These are phyloP conservation scores for Thinopyrum elongatum DNA, from an alignment of 176 grass and related monocot species.

Conservation along the genomic window DNA sequence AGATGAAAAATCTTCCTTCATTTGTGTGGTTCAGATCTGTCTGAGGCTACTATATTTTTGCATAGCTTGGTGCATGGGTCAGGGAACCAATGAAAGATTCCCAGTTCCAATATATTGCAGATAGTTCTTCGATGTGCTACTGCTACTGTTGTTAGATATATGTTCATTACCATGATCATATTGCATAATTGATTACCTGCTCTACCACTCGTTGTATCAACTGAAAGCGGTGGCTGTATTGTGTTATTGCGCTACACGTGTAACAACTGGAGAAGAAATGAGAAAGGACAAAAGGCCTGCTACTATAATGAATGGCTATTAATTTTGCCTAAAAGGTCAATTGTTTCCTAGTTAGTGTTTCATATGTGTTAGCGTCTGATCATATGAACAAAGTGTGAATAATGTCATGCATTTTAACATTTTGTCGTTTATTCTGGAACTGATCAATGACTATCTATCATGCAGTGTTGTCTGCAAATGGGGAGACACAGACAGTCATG, in stretches of 20 bases:
- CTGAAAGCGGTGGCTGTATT: background rate
- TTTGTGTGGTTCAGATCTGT: background rate
- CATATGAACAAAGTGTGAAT: background rate
- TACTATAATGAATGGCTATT: conserved; percentile 9
- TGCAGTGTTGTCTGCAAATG: conserved; percentile 85
- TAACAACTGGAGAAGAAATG: background rate
- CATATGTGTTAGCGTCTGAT: background rate
- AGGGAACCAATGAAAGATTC: background rate
- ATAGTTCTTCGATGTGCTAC: background rate
- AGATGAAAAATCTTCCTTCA: background rate
- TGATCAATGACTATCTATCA: conserved; percentile 27
- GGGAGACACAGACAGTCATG: conserved; percentile 73
- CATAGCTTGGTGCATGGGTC: conserved; percentile 12
- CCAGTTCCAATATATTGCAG: background rate
- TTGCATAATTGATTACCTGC: background rate
- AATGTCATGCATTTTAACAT: background rate
- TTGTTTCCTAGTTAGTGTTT: conserved; percentile 17
- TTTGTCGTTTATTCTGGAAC: conserved; percentile 14
- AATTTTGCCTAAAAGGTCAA: conserved; percentile 14
- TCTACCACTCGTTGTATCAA: background rate
- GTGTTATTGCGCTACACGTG: background rate
- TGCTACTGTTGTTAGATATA: background rate
- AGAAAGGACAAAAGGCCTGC: background rate
- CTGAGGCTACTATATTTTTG: background rate
- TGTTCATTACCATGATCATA: background rate